Conservation (phyloP, 2,329 filamentous ascomycete genomes). For the Coniochaeta prunicola region DNA sequence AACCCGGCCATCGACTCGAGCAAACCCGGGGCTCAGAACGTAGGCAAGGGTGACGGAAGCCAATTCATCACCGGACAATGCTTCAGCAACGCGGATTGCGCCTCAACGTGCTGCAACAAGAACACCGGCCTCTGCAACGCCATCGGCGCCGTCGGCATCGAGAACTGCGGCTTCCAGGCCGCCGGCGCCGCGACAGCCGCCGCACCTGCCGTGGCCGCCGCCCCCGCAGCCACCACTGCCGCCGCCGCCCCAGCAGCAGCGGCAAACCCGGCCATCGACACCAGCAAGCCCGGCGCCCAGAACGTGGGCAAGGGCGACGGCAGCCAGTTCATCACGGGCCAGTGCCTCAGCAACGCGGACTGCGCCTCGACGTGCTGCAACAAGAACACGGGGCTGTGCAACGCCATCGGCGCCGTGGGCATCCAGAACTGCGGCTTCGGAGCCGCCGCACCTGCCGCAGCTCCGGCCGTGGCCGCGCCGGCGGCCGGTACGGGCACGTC, state of each 20-base stretch:
- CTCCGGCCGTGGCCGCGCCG: background rate
- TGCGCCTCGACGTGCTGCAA: conserved; percentile 23
- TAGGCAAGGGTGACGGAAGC: conserved; percentile 15
- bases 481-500: background rate
- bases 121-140: conserved; percentile 1
- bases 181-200: background rate
- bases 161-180: background rate
- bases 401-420: conserved; percentile 1
- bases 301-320: conserved; percentile 23
- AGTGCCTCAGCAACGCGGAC: conserved; percentile 22
- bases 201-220: background rate
- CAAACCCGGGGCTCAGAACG: conserved; percentile 21
- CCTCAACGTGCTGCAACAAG: conserved; percentile 18
- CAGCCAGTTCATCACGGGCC: conserved; percentile 25
- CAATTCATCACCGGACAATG: conserved; percentile 24
- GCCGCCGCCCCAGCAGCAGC: background rate
- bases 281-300: conserved; percentile 4
- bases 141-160: conserved; percentile 1
- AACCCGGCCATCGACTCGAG: conserved; percentile 6
- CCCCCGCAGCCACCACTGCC: background rate
- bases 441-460: background rate
- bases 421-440: conserved; percentile 1
- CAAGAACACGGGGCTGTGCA: conserved; percentile 1
- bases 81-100: conserved; percentile 19
- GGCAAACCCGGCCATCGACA: background rate